Evolutionary conservation across 768 basidiomycete species (phyloP).

Genomic region (Agaricus subrufescens): DNA sequence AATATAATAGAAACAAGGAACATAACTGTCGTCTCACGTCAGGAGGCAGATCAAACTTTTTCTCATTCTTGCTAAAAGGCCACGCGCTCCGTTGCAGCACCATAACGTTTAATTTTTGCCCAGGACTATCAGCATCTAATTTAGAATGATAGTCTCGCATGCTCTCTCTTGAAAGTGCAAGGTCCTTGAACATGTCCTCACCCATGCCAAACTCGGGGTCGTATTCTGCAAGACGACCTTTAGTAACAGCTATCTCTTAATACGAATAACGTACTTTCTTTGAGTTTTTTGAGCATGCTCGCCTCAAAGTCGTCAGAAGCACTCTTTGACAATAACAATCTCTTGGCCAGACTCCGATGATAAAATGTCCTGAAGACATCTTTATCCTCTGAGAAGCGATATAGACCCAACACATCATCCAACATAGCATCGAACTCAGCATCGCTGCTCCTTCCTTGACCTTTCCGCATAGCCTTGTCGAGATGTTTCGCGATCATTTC

Average conservation of each 20-base stretch:
- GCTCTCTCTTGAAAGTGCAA: conserved; percentile 70
- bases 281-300: conserved; percentile 78
- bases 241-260: background rate
- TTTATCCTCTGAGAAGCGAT: conserved; percentile 86
- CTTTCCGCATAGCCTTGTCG: conserved; percentile 82
- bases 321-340: conserved; percentile 76
- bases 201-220: conserved; percentile 95
- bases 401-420: conserved; percentile 66
- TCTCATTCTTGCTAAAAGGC: conserved; percentile 64
- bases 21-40: conserved; percentile 30
- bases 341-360: conserved; percentile 82
- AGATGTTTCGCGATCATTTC: conserved; percentile 92
- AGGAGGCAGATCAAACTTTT: conserved; percentile 48
- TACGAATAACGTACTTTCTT: conserved; percentile 48
- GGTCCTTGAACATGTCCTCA: conserved; percentile 93
- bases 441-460: conserved; percentile 69
- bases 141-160: conserved; percentile 61
- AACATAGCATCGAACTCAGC: conserved; percentile 57
- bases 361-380: conserved; percentile 95
- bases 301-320: conserved; percentile 88
- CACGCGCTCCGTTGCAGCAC: conserved; percentile 86
- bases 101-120: conserved; percentile 62
- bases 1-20: conserved; percentile 3
- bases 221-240: conserved; percentile 53
- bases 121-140: conserved; percentile 29